Percentiles rank a stretch among this genome's conserved stretches.
Evolutionary conservation across 1,284 basidiomycete genomes (phyloP).

Genomic region (Earliella scabrosa): DNA sequence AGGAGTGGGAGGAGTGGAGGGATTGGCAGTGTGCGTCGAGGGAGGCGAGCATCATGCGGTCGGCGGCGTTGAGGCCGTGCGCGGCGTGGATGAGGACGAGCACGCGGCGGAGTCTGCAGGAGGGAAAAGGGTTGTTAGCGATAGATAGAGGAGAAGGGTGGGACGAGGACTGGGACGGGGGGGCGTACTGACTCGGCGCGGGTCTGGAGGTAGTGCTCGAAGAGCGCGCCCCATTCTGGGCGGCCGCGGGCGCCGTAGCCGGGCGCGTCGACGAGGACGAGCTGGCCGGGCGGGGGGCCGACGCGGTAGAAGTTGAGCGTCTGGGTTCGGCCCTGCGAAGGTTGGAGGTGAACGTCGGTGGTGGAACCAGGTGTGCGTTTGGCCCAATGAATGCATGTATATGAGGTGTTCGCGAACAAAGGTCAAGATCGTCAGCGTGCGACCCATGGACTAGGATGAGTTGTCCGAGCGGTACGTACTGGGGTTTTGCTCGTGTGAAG

Average conservation of each 20-base stretch:
- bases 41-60: constrained; percentile 62
- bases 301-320: constrained; percentile 73
- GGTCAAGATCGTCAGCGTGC: no score
- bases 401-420: no score
- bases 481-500: constrained; percentile 69
- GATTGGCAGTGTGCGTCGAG: constrained; percentile 47
- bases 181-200: constrained; percentile 57
- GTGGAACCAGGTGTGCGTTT: no score
- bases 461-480: constrained; percentile 43
- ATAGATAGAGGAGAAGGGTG: background rate
- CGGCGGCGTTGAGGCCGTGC: constrained; percentile 60
- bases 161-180: background rate
- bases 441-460: no score
- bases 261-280: constrained; percentile 76
- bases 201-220: constrained; percentile 62
- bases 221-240: constrained; percentile 72
- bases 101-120: constrained; percentile 63
- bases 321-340: constrained; percentile 66
- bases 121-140: no score
- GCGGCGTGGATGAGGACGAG: constrained; percentile 72
- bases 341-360: no score
- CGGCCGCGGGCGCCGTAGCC: constrained; percentile 78
- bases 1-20: no score
- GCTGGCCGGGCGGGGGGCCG: constrained; percentile 54
- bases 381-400: no score